Evolutionary conservation across 2,329 filamentous ascomycete species (phyloP).

Genomic region (Fusarium piperis): DNA sequence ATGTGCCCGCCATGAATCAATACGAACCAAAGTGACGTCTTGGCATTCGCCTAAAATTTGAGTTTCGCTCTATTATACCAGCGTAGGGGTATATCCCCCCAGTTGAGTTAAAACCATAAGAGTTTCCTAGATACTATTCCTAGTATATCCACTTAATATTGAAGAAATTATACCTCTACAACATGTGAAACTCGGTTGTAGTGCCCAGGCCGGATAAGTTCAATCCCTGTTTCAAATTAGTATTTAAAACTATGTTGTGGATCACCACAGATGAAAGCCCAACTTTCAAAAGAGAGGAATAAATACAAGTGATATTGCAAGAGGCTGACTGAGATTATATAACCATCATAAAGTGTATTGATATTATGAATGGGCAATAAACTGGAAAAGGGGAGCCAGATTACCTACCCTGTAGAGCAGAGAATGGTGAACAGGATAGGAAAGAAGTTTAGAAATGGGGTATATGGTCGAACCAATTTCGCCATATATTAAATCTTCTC

Average conservation of each 20-base stretch:
- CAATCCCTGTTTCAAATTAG: neutral
- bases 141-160: neutral
- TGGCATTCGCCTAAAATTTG: neutral
- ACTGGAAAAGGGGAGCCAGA: too few species aligned
- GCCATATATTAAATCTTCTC: neutral
- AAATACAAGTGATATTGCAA: too few species aligned
- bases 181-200: too few species aligned
- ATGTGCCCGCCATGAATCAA: too few species aligned
- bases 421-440: neutral
- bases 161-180: neutral
- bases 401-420: neutral
- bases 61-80: neutral
- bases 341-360: neutral
- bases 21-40: neutral
- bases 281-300: neutral
- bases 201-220: too few species aligned
- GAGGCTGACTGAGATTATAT: neutral
- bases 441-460: neutral
- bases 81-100: neutral
- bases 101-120: neutral
- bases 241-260: too few species aligned
- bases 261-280: neutral
- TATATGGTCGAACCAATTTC: neutral
- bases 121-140: too few species aligned
- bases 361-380: neutral